Base-by-base conservation (phyloP, 140 eudicot genomes). In the Stevia rebaudiana region DNA sequence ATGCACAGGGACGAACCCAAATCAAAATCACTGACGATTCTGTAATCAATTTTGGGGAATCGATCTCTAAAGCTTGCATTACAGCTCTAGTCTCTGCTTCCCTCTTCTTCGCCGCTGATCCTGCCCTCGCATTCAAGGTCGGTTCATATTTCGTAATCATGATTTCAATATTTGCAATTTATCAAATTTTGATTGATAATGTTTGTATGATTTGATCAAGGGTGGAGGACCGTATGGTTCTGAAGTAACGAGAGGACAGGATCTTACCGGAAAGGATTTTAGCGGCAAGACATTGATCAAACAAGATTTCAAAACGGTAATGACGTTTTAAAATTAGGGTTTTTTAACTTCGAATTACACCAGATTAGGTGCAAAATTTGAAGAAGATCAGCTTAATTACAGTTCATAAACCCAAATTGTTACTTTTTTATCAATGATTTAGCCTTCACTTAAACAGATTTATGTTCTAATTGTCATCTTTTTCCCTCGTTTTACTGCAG, bases 141-240 rank as follows among this genome's bases (percentile, higher is more conserved):
- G 40, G 13, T 55, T 36, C 21, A 0, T 15, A 24, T 47, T 47
- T 25, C 48, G 40, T 33, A 39, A 48, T 43, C 65, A 21, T 22
- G 52, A 16, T n/a, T 24, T 40, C 49, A 13, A 18, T 21, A n/a
- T 42, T 55, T 50, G 15, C 23, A 35, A 0, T 59, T 16, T 31
- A 3, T 42, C 8, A 11, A 30, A 16, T 21, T 21, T 57, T 39
- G 42, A 39, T 48, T 42, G 60, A 61, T 67, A 40, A 58, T 50
- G 51, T 60, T 59, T 40, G 61, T 72, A 70, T 52, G 43, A 50
- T 8, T 6, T 71, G 39, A 50, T 50, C 21, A 33, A 91, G 98
- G 98, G 98, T 23, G 98, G 98, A 71, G 96, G 98, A 17, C 98
- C 98, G 0, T 92, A 88, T 54, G 98, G 98, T 63, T 68, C 88